Conservation (phyloP, 1,284 basidiomycete species). For the Violaceomyces palustris region DNA sequence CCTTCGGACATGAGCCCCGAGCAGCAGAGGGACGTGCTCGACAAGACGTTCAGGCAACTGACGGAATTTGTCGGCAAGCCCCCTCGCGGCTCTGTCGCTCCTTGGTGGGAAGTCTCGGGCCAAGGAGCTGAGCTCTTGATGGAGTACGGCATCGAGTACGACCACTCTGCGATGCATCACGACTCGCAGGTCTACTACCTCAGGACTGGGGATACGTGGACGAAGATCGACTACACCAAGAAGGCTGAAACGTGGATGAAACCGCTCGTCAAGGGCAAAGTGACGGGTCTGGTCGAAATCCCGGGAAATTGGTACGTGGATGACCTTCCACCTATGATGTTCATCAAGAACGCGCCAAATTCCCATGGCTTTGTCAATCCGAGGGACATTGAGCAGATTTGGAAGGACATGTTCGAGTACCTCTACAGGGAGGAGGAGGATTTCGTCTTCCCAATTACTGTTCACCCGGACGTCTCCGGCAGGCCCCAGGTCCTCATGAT, state of each 20-base stretch:
- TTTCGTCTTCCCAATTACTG: slow-evolving; percentile 71
- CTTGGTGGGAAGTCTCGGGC: slow-evolving; percentile 73
- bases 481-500: slow-evolving; percentile 65
- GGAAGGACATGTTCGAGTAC: slow-evolving; percentile 71
- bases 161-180: slow-evolving; percentile 52
- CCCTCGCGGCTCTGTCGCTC: slow-evolving; percentile 66
- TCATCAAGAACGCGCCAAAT: slow-evolving; percentile 65
- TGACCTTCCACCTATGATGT: slow-evolving; percentile 70
- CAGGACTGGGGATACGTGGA: slow-evolving; percentile 67
- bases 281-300: slow-evolving; percentile 68
- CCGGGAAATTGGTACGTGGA: slow-evolving; percentile 66
- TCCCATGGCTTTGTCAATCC: slow-evolving; percentile 71
- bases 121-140: slow-evolving; percentile 67
- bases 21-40: slow-evolving; percentile 69
- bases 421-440: slow-evolving; percentile 65
- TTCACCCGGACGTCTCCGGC: slow-evolving; percentile 74
- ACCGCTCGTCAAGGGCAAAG: slow-evolving; percentile 63
- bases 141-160: slow-evolving; percentile 71
- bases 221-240: slow-evolving; percentile 64
- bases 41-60: slow-evolving; percentile 64
- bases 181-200: slow-evolving; percentile 70
- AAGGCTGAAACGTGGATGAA: slow-evolving; percentile 70
- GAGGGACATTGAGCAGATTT: slow-evolving; percentile 66
- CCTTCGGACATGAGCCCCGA: slow-evolving; percentile 62
- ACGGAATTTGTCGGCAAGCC: slow-evolving; percentile 66